Percentiles rank a stretch among this genome's conserved stretches.
These are phyloP conservation scores for Vitis amurensis DNA, from an alignment of 164 flowering plant species.

Conservation along the genomic window DNA sequence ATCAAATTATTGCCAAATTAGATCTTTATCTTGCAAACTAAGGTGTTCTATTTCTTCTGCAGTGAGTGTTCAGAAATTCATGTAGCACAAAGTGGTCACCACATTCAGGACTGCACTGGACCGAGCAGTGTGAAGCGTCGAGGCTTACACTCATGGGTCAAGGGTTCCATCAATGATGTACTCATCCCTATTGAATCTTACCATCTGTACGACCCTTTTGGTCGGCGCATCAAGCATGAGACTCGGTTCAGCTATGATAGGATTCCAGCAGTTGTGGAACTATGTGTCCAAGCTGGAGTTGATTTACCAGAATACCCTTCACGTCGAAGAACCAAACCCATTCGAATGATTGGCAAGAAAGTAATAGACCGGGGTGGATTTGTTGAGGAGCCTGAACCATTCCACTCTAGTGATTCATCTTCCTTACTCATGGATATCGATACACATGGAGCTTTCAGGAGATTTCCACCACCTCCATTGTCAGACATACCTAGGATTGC, in stretches of 20 bases:
- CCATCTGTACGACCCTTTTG: conserved; percentile 93
- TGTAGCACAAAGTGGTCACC: conserved; percentile 67
- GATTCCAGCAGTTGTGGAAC: conserved; percentile 92
- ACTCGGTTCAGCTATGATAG: conserved; percentile 79
- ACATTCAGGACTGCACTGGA: conserved; percentile 71
- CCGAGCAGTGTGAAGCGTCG: conserved; percentile 40
- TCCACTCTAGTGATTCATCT: conserved; percentile 25
- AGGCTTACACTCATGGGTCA: conserved; percentile 78
- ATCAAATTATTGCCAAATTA: not conserved
- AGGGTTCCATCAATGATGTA: conserved; percentile 79
- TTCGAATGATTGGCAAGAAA: conserved; percentile 82
- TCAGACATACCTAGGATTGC: conserved; percentile 54
- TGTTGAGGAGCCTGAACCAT: conserved; percentile 59
- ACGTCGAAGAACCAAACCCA: conserved; percentile 70
- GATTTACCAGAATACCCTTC: conserved; percentile 86
- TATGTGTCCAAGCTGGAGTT: conserved; percentile 95
- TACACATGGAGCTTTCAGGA: conserved; percentile 43
- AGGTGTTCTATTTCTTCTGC: conserved; percentile 18
- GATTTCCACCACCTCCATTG: conserved; percentile 41
- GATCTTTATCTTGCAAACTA: not conserved
- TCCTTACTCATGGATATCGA: conserved; percentile 50
- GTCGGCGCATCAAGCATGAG: conserved; percentile 81
- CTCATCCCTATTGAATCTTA: conserved; percentile 85
- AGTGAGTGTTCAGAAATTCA: conserved; percentile 87
- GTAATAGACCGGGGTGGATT: conserved; percentile 74